These are phyloP conservation scores for Fusarium subglutinans DNA, from an alignment of 2,329 filamentous ascomycete genomes.

Conservation along the genomic window DNA sequence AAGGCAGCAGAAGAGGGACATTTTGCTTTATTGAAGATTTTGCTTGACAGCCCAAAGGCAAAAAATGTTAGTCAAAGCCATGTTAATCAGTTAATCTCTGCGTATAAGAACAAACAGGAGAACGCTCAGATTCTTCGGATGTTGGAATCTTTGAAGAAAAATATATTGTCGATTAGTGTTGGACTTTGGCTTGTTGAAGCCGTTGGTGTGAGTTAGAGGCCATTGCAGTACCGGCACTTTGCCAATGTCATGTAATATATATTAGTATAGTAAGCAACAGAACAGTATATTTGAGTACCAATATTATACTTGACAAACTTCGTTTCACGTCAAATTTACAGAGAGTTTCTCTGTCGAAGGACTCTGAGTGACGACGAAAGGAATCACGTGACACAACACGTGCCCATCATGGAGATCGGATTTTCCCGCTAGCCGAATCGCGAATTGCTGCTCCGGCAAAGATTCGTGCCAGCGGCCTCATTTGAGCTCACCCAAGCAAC, in stretches of 20 bases:
- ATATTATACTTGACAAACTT: no score
- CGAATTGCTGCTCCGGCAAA: constrained; percentile 54
- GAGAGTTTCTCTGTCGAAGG: not conserved
- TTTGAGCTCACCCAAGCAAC: constrained; percentile 56
- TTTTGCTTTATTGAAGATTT: not conserved
- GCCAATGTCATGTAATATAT: not conserved
- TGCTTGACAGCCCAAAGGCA: not conserved
- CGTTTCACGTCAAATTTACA: not conserved
- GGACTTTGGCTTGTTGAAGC: not conserved
- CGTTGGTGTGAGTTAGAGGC: not conserved
- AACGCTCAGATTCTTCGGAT: not conserved
- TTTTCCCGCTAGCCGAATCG: constrained; percentile 53
- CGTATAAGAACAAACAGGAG: not conserved
- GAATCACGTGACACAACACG: constrained; percentile 47
- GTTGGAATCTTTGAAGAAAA: not conserved
- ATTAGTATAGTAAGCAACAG: no score
- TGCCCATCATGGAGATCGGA: constrained; percentile 48
- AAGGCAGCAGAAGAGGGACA: not conserved
- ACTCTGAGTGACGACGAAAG: not conserved
- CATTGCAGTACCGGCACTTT: not conserved
- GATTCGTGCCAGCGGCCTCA: constrained; percentile 59
- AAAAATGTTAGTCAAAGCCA: not conserved
- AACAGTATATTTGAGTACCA: not conserved
- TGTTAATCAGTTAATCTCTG: not conserved
- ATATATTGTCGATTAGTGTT: not conserved